Evolutionary conservation across 768 basidiomycete species (phyloP), one percentile per base, ranked within the genome.

Genomic region (Porphyrellus cyaneotinctus): DNA sequence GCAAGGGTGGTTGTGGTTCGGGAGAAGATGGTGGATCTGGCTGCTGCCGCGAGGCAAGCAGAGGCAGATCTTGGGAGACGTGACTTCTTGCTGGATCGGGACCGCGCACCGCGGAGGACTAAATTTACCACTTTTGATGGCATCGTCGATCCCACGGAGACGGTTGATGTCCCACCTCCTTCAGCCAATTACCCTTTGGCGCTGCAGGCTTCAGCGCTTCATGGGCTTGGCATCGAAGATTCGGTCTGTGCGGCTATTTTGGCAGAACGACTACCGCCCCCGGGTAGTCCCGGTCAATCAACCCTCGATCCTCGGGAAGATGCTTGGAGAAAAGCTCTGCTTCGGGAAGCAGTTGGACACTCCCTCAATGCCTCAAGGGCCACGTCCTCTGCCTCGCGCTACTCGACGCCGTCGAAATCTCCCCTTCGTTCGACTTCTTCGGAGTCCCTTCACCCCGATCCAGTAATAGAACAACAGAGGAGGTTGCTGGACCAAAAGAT

Each of bases 71-170:
- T 90, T 64, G 84, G 84, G 60, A 64, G 73, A 30, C 80, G 81
- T 22, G 78, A 74, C 18, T 73, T 73, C 31, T 69, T 73, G 49
- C 68, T 74, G 47, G 81, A 81, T 53, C 72, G 77, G 52, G 75
- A 71, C 54, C 70, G 67, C 41, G 47, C 64, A 28, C 69, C 74
- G n/a, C 74, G 76, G 53, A 70, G 69, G 47, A 65, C 62, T 38
- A 71, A 69, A 54, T 65, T 69, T 52, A 61, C 67, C 47, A 58
- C 64, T n/a, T 67, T 77, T 56, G 78, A 82, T 63, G 74, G 83
- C 60, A 76, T 87, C 49, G 83, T 91, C 59, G 90, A 92, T 69
- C 90, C 90, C 12, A 92, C 90, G 23, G 91, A 91, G 61, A 79
- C 79, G 23, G 89, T 92, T 32, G 90, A 92, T 63, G 64, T 91